Base-by-base conservation (phyloP, 2,329 filamentous ascomycete species). In the Albophoma yamanashiensis region DNA sequence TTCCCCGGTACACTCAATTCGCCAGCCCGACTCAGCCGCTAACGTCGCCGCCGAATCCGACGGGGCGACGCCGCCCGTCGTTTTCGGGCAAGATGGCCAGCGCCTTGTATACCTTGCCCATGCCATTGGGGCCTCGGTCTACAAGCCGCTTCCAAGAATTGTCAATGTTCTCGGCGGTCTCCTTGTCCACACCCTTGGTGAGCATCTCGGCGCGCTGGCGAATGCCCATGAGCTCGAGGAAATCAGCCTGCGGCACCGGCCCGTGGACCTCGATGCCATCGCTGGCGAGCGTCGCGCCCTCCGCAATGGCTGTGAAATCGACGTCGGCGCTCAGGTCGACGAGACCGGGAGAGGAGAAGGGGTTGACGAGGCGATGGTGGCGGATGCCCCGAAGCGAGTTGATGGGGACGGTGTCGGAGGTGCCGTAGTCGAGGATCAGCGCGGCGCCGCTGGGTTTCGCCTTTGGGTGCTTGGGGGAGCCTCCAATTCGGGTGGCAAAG, bases 351-450 rank as follows among this genome's bases (percentile, higher is more conserved):
- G 84, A 79, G 1, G 83, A 80, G 67, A 99, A 91, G 4, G 94
- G 91, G 27, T 86, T 92, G 55, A 96, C 89, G 31, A 82, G 80
- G 31, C 80, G 78, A 75, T 99, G 94, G 17, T 81, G 78, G 42
- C 86, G 84, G 72, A 99, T 97, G 27, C 94, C 94, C 39, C 94
- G 89, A 27, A 99, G 82, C 0, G 92, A 95, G 79, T 96, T 96
- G 62, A 89, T 79, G 3, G 94, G 94, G 56, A 99, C 86, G 0
- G 79, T 89, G 67, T 86, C 80, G 3, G 85, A 74, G 5, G 93
- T 89, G 22, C 94, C 94, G 75, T 99, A 99, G 76, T 99, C 94
- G 55, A 99, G 85, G 66, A 99, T 91, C n/a, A 99, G 80, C 0
- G 93, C 94, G 11, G 92, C 94, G 57, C 94, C 94, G 0, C 86